Evolutionary conservation across 2,329 filamentous ascomycete species (phyloP), one percentile per base, ranked within the genome.

Genomic region (Fusarium equiseti): DNA sequence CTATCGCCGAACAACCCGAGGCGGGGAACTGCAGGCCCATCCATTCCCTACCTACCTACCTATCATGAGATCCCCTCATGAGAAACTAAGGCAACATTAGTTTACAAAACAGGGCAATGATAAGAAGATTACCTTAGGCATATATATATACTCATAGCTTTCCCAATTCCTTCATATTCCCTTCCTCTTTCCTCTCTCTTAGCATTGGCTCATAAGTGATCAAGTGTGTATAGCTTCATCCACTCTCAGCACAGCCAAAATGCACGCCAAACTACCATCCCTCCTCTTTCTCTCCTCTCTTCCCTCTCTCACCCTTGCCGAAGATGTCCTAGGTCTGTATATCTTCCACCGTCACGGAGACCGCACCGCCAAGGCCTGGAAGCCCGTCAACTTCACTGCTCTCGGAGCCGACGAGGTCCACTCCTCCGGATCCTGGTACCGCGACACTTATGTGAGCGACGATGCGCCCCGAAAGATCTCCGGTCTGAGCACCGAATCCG

Each of bases 331-430:
- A 18, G 94, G 94, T 55, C 90, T 91, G 48, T 96, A 95, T 80
- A 90, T 97, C 81, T 97, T 97, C 84, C 90, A 93, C 74, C 92
- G 95, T 48, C 95, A 98, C 82, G 95, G 95, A 62, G 95, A 98
- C 80, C 90, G 95, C 59, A 95, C 94, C 1, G 83, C 93, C 69
- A 97, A 97, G 83, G 85, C 88, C 20, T 89, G 89, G 68, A 84
- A 89, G 48, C 91, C 92, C 15, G 89, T 92, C 29, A 86, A 87
- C 71, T 82, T 98, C 78, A 97, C 95, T 15, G 86, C 91, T 64
- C 86, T 97, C 54, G 95, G 95, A 32, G 94, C 95, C 77, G 82
- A 87, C 50, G 86, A 98, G 82, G 89, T 94, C 72, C 91, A 89
- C 80, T 84, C 85, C 49, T 90, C 91, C 1, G 95, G 93, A 66